A percentile compares a stretch with the other conserved stretches of the same genome.
phyloP scores from a whole-genome alignment of 192 early-diverging fungal genomes.

The Coemansia sp. region DNA sequence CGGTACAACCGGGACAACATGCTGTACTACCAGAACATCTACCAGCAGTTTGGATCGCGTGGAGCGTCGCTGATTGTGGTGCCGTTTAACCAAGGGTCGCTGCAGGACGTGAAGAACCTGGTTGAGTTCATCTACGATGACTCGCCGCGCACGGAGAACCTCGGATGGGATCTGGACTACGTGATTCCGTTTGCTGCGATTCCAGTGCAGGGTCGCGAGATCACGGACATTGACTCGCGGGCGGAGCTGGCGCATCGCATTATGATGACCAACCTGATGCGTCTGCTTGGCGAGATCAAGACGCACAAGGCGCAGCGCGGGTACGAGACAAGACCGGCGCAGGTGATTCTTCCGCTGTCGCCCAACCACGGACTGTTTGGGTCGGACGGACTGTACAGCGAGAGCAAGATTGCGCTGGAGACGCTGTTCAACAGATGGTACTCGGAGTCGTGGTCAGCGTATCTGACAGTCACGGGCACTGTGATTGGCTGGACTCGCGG shows the following conservation, averaged over 20 bases:
- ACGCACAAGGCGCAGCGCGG: constrained; percentile 78
- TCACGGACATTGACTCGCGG: constrained; percentile 83
- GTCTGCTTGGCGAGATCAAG: constrained; percentile 88
- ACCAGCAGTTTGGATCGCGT: constrained; percentile 85
- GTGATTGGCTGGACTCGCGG: constrained; percentile 98
- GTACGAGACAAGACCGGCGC: constrained; percentile 88
- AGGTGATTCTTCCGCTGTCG: constrained; percentile 87
- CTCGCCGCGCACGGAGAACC: constrained; percentile 62
- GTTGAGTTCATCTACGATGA: constrained; percentile 88
- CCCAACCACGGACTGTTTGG: constrained; percentile 98
- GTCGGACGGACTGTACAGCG: constrained; percentile 89
- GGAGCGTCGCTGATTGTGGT: constrained; percentile 86
- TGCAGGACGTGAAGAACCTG: constrained; percentile 80
- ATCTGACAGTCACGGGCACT: constrained; percentile 88
- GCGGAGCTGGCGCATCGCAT: constrained; percentile 93
- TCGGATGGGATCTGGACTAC: constrained; percentile 93
- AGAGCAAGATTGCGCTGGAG: constrained; percentile 93
- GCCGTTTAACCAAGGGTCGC: constrained; percentile 93
- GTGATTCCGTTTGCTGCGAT: constrained; percentile 96
- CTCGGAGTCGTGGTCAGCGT: constrained; percentile 87
- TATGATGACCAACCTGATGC: constrained; percentile 93
- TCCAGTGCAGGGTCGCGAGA: constrained; percentile 84
- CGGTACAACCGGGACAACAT: constrained; percentile 83
- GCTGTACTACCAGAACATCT: constrained; percentile 91
- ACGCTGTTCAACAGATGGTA: constrained; percentile 93